A percentile compares a stretch with the other conserved stretches of the same genome.
phyloP scores from a whole-genome alignment of 768 basidiomycete genomes.

The Leccinum olivaceopallidum region DNA sequence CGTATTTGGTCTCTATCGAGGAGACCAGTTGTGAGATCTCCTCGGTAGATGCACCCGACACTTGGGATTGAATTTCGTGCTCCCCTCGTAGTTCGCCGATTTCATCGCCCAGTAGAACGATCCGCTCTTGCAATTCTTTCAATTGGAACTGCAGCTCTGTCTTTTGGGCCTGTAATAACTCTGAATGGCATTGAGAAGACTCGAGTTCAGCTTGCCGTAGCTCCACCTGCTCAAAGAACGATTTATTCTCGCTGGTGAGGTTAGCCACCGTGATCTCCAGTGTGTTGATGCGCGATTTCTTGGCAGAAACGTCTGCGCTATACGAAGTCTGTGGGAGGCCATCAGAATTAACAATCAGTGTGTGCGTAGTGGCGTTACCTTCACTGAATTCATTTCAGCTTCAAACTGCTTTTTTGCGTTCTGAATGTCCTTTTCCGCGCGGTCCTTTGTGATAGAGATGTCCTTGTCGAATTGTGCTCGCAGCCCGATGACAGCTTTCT shows the following conservation, averaged over 20 bases:
- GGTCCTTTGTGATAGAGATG: constrained; percentile 54
- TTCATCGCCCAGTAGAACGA: constrained; percentile 71
- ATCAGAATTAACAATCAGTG: constrained; percentile 13
- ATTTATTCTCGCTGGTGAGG: constrained; percentile 72
- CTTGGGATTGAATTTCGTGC: constrained; percentile 45
- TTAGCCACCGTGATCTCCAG: constrained; percentile 73
- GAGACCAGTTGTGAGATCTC: constrained; percentile 74
- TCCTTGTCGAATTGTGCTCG: constrained; percentile 76
- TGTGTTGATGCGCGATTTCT: constrained; percentile 60
- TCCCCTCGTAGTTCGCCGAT: constrained; percentile 62
- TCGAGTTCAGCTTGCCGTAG: constrained; percentile 89
- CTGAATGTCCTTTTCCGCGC: constrained; percentile 72
- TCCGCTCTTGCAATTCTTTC: constrained; percentile 74
- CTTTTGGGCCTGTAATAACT: constrained; percentile 73
- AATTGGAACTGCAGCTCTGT: constrained; percentile 87
- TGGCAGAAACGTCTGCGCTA: constrained; percentile 62
- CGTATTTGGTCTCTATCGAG: constrained; percentile 75
- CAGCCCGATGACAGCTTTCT: constrained; percentile 59
- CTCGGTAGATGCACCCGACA: constrained; percentile 50
- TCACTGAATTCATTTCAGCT: constrained; percentile 68
- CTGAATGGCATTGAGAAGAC: constrained; percentile 72
- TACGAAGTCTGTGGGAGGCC: constrained; percentile 54
- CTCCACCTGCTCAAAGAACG: constrained; percentile 85
- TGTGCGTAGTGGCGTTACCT: constrained; percentile 45
- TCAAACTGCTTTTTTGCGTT: constrained; percentile 72